phyloP scores from a whole-genome alignment of 2,329 filamentous ascomycete genomes.

The Monascus ruber region DNA sequence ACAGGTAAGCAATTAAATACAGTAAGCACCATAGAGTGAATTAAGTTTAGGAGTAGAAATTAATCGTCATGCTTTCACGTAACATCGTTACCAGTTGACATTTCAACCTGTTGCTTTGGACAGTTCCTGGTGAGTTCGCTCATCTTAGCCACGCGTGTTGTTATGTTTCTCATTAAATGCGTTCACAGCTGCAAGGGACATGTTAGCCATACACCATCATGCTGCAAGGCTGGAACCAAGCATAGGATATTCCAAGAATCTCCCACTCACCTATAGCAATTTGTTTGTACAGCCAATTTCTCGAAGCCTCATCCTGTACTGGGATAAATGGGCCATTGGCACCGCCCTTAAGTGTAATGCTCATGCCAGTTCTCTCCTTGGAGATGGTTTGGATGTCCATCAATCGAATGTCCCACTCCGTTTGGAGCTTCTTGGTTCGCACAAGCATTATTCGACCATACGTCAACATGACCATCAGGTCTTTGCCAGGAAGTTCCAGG shows the following conservation, averaged over 20 bases:
- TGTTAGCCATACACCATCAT: constrained; percentile 4
- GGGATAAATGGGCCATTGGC: constrained; percentile 92
- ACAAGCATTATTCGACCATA: constrained; percentile 83
- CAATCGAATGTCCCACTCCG: constrained; percentile 91
- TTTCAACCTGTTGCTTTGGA: not conserved
- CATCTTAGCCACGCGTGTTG: not conserved
- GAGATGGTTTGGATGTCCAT: constrained; percentile 95
- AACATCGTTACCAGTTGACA: no score
- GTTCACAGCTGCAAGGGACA: constrained; percentile 42
- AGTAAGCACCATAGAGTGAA: no score
- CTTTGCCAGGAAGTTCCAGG: constrained; percentile 77
- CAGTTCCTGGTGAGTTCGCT: not conserved
- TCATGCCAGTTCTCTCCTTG: constrained; percentile 91
- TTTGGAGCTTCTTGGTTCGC: constrained; percentile 69
- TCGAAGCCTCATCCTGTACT: constrained; percentile 69
- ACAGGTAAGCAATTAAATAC: no score
- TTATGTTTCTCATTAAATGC: constrained; percentile 58
- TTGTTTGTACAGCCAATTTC: constrained; percentile 57
- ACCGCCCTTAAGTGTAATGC: constrained; percentile 75
- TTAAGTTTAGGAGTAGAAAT: no score
- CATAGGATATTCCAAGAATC: not conserved
- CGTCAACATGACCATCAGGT: constrained; percentile 82
- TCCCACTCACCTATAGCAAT: constrained; percentile 44
- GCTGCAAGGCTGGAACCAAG: no score
- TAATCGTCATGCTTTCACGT: no score